Evolutionary conservation across 495 filamentous ascomycete species (phyloP).

Genomic region (Penicillium cinerascens): DNA sequence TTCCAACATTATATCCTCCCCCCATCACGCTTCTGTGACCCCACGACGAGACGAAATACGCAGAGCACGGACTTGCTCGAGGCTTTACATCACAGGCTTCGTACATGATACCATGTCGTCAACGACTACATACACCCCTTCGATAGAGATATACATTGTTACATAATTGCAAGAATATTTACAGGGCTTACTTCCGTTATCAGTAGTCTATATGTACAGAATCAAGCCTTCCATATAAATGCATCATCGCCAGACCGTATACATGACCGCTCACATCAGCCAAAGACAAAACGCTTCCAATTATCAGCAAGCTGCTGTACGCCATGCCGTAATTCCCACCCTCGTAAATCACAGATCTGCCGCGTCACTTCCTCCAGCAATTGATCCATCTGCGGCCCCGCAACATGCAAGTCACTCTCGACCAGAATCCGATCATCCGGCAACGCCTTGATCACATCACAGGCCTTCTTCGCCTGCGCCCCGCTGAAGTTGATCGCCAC

Average conservation of each 20-base stretch:
- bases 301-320: constrained; percentile 67
- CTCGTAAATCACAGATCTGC: constrained; percentile 70
- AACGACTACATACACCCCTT: constrained; percentile 17
- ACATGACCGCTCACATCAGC: constrained; percentile 21
- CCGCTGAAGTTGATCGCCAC: constrained; percentile 73
- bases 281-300: constrained; percentile 78
- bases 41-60: constrained; percentile 28
- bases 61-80: constrained; percentile 16
- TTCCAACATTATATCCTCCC: neutral
- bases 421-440: constrained; percentile 77
- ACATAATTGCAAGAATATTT: constrained; percentile 14
- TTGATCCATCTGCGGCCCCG: constrained; percentile 78
- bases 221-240: neutral
- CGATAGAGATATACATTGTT: constrained; percentile 25
- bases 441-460: constrained; percentile 66
- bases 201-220: neutral
- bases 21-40: constrained; percentile 3
- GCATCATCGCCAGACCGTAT: neutral
- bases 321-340: constrained; percentile 73
- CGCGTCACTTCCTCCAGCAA: constrained; percentile 69
- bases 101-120: constrained; percentile 25
- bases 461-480: constrained; percentile 46
- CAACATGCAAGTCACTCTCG: constrained; percentile 87
- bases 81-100: constrained; percentile 3
- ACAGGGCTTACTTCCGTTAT: neutral